Base-by-base conservation (phyloP, 1,284 basidiomycete genomes). In the Cystobasidium slooffiae region DNA sequence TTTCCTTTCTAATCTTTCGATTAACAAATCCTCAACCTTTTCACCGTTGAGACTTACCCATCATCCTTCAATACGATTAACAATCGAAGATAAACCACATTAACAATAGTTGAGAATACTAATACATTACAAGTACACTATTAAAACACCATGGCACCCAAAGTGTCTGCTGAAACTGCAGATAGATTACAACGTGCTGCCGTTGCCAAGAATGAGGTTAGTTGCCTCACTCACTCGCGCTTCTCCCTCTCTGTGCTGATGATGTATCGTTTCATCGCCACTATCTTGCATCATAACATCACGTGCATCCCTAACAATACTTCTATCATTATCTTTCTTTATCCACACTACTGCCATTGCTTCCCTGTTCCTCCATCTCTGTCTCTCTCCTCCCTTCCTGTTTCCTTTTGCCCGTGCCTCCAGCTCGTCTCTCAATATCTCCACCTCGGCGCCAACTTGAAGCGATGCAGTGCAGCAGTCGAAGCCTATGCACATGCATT, bases 341-440 rank as follows among this genome's bases (percentile, higher is more conserved):
- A 37, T 56, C 24, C 55, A n/a, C 24, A 14, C 12, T 37, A 56
- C 3, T 37, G 4, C 14, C 16, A 37, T 8, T 14, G 47, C 47
- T 56, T 31, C 24, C 8, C 7, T 7, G 24, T 56, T 56, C 55
- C 16, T 8, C 14, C 39, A 43, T n/a, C 14, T n/a, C 14, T 10
- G 51, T 44, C 37, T 4, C 56, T 31, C 56, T 22, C 46, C 37
- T 51, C 1, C 66, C 31, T 22, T 68, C 5, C 9, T 37, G 14
- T n/a, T n/a, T n/a, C n/a, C n/a, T n/a, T n/a, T n/a, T n/a, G n/a
- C n/a, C n/a, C n/a, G n/a, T n/a, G n/a, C n/a, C 18, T 31, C 43
- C 79, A 84, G 83, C 82, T 84, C 82, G 80, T 84, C 75, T 74
- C 79, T 12, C 82, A 83, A 24, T 82, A 83, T 79, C 77, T 80